Evolutionary conservation across 2,329 filamentous ascomycete genomes (phyloP).

Genomic region (Celoporthe dispersa): DNA sequence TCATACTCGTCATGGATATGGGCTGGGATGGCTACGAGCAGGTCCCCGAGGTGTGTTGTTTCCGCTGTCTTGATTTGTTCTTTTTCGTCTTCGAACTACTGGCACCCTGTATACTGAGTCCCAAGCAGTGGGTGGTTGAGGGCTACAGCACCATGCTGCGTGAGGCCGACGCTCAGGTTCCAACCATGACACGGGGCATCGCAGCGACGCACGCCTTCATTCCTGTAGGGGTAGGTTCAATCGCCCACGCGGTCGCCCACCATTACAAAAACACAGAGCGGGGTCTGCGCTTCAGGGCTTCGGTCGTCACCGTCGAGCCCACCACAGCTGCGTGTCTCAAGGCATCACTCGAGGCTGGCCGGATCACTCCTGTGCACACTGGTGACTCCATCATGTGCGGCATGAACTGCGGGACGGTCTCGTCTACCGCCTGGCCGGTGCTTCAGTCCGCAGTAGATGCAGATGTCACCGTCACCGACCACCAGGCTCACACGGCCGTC

Average conservation of each 20-base stretch:
- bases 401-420: slow-evolving; percentile 74
- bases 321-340: slow-evolving; percentile 65
- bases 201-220: slow-evolving; percentile 59
- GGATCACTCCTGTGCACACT: slow-evolving; percentile 56
- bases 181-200: slow-evolving; percentile 41
- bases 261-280: slow-evolving; percentile 58
- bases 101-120: slow-evolving; percentile 20
- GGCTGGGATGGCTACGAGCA: slow-evolving; percentile 68
- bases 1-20: slow-evolving; percentile 70
- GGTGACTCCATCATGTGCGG: slow-evolving; percentile 73
- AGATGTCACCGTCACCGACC: slow-evolving; percentile 63
- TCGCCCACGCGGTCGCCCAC: slow-evolving; percentile 69
- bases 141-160: slow-evolving; percentile 75
- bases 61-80: not conserved
- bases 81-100: not conserved
- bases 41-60: slow-evolving; percentile 57
- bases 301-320: slow-evolving; percentile 72
- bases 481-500: slow-evolving; percentile 64
- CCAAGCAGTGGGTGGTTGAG: slow-evolving; percentile 69
- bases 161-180: slow-evolving; percentile 68
- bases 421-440: slow-evolving; percentile 66
- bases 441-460: slow-evolving; percentile 63
- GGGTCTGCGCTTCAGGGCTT: slow-evolving; percentile 33
- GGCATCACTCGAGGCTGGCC: slow-evolving; percentile 54
- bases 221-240: slow-evolving; percentile 74